Conservation (phyloP, 768 basidiomycete species). For the Leccinum barrowsii region DNA sequence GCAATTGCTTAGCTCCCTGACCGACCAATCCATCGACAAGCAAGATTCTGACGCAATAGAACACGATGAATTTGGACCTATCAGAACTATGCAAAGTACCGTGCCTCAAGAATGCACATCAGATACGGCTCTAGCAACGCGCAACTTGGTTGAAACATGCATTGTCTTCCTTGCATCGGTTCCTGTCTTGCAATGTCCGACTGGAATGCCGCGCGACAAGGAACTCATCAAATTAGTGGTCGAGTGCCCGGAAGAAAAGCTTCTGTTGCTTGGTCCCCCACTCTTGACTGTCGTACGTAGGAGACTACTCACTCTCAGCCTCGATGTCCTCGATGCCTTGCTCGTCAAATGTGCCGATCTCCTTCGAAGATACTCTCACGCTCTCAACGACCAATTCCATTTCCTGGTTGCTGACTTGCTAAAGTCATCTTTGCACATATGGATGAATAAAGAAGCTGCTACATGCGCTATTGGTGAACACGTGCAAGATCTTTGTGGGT, state of each 20-base stretch:
- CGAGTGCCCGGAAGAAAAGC: slow-evolving; percentile 47
- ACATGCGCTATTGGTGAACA: slow-evolving; percentile 39
- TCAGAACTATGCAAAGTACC: slow-evolving; percentile 38
- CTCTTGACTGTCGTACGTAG: slow-evolving; percentile 54
- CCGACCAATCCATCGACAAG: slow-evolving; percentile 15
- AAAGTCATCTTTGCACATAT: slow-evolving; percentile 59
- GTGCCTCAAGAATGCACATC: slow-evolving; percentile 29
- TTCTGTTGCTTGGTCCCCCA: slow-evolving; percentile 55
- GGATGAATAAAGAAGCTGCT: slow-evolving; percentile 38
- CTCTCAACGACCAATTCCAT: slow-evolving; percentile 50
- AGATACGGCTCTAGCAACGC: slow-evolving; percentile 26
- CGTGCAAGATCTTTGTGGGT: slow-evolving; percentile 48
- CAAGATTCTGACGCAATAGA: slow-evolving; percentile 37
- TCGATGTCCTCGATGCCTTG: slow-evolving; percentile 48
- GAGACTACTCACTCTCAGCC: slow-evolving; percentile 50
- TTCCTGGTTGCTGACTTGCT: slow-evolving; percentile 58
- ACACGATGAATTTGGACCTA: slow-evolving; percentile 56
- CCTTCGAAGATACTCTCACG: slow-evolving; percentile 51
- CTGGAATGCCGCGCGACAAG: slow-evolving; percentile 57
- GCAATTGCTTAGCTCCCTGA: slow-evolving; percentile 38
- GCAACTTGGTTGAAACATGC: slow-evolving; percentile 47
- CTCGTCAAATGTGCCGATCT: slow-evolving; percentile 52
- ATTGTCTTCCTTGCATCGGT: slow-evolving; percentile 57
- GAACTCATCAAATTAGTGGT: slow-evolving; percentile 54
- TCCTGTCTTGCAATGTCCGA: slow-evolving; percentile 59